Conservation (phyloP, 805 yeast genomes). For the Nakazawaea anatomiae region DNA sequence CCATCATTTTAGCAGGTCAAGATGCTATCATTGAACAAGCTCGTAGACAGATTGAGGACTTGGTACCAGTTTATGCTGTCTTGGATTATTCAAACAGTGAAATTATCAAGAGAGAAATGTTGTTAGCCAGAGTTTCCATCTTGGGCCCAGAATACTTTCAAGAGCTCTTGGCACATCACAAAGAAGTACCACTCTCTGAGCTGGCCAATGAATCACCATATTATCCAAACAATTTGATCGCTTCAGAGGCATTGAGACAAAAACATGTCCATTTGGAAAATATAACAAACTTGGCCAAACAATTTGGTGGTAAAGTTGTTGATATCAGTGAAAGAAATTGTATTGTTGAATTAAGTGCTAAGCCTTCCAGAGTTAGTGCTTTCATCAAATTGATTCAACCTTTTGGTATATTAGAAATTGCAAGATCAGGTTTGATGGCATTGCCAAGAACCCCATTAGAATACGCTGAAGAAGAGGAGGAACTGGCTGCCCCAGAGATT, state of each 20-base stretch:
- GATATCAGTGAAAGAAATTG: conserved; percentile 93
- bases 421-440: conserved; percentile 98
- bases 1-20: conserved; percentile 89
- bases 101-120: conserved; percentile 84
- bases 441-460: conserved; percentile 91
- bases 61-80: conserved; percentile 98
- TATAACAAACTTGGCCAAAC: conserved; percentile 69
- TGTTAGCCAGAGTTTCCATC: conserved; percentile 86
- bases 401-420: conserved; percentile 92
- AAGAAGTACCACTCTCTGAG: conserved; percentile 39
- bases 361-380: conserved; percentile 83
- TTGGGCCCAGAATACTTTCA: conserved; percentile 98
- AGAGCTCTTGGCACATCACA: conserved; percentile 85
- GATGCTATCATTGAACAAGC: conserved; percentile 98
- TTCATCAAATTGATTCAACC: conserved; percentile 89
- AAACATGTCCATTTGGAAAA: conserved; percentile 86
- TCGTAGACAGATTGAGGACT: conserved; percentile 93
- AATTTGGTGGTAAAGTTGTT: conserved; percentile 90
- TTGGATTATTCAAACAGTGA: conserved; percentile 88
- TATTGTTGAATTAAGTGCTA: conserved; percentile 89
- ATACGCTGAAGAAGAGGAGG: conserved; percentile 36
- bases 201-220: conserved; percentile 38
- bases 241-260: conserved; percentile 90
- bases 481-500: conserved; percentile 52
- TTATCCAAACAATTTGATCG: conserved; percentile 87